phyloP scores from a whole-genome alignment of 768 basidiomycete species.

The Tylopilus balloui region DNA sequence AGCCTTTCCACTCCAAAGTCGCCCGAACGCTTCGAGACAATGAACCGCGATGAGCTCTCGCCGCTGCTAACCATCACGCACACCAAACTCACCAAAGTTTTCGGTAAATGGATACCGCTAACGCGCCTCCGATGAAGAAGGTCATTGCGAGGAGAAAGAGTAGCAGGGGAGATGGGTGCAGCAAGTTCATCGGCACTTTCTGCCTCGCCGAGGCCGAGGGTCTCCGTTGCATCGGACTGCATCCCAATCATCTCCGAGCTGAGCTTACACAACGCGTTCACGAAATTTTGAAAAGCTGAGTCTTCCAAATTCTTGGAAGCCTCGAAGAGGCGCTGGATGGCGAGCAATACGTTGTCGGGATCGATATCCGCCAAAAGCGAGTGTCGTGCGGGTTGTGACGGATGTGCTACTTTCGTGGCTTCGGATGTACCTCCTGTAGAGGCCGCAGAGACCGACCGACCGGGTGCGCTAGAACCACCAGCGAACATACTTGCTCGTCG shows the following conservation, averaged over 20 bases:
- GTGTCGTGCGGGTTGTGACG: constrained; percentile 38
- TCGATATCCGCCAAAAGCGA: constrained; percentile 71
- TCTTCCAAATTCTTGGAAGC: constrained; percentile 82
- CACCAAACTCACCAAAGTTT: constrained; percentile 57
- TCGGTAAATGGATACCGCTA: constrained; percentile 84
- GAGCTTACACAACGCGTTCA: constrained; percentile 72
- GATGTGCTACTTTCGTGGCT: constrained; percentile 16
- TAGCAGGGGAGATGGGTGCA: constrained; percentile 30
- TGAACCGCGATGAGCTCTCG: constrained; percentile 2
- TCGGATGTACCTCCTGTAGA: constrained; percentile 4
- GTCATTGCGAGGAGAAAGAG: constrained; percentile 39
- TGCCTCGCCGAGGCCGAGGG: constrained; percentile 29
- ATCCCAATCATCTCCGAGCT: constrained; percentile 93
- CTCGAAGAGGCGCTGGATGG: constrained; percentile 84
- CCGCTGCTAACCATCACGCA: neutral
- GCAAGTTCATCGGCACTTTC: constrained; percentile 33
- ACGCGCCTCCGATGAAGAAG: constrained; percentile 62
- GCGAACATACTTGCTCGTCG: constrained; percentile 32
- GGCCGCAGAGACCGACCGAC: constrained; percentile 39
- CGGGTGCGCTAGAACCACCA: constrained; percentile 33
- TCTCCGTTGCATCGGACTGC: constrained; percentile 46
- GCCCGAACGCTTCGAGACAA: constrained; percentile 60
- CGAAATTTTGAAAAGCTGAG: constrained; percentile 72
- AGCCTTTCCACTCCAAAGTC: constrained; percentile 93
- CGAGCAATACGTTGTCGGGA: constrained; percentile 62